Conservation (phyloP, 139 green algal genomes). For the Coelastrella sp. region DNA sequence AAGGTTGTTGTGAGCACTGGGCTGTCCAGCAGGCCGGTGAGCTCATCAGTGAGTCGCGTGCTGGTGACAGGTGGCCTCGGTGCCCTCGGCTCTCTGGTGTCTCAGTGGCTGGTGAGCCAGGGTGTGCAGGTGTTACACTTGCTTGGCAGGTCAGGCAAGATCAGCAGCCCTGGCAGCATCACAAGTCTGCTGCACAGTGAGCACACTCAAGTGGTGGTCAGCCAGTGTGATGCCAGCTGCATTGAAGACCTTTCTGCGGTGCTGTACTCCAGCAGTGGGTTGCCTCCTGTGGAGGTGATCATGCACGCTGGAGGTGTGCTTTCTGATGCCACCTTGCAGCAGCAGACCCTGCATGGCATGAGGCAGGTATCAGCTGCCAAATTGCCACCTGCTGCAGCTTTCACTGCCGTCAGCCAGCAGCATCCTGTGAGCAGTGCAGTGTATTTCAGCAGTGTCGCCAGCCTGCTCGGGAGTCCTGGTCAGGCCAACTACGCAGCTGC, state of each 20-base stretch:
- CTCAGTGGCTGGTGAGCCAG: slow-evolving; percentile 66
- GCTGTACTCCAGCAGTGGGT: neutral
- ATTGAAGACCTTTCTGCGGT: slow-evolving; percentile 33
- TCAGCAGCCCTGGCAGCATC: slow-evolving; percentile 46
- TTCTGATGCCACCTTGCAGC: slow-evolving; percentile 66
- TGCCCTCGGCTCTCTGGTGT: slow-evolving; percentile 71
- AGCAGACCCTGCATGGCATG: slow-evolving; percentile 57
- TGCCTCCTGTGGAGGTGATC: slow-evolving; percentile 47
- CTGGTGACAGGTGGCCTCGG: slow-evolving; percentile 81
- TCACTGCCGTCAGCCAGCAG: neutral
- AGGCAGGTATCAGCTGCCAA: slow-evolving; percentile 68
- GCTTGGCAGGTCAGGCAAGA: slow-evolving; percentile 59
- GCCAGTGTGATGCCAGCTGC: slow-evolving; percentile 44
- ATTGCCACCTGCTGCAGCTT: slow-evolving; percentile 37
- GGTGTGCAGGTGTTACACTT: slow-evolving; percentile 57
- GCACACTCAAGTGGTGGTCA: slow-evolving; percentile 33
- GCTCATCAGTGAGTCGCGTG: slow-evolving; percentile 37
- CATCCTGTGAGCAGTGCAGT: slow-evolving; percentile 56
- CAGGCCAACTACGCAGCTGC: slow-evolving; percentile 85
- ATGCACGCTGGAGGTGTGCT: slow-evolving; percentile 76
- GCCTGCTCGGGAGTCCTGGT: slow-evolving; percentile 76
- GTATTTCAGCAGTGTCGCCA: slow-evolving; percentile 76
- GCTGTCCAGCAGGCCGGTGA: neutral
- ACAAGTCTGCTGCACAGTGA: slow-evolving; percentile 9
- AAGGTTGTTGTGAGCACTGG: slow-evolving; percentile 81